Percentiles rank a stretch among this genome's conserved stretches.
Conservation (phyloP, 352 stramenopile genomes). For the Plasmopara muralis region DNA sequence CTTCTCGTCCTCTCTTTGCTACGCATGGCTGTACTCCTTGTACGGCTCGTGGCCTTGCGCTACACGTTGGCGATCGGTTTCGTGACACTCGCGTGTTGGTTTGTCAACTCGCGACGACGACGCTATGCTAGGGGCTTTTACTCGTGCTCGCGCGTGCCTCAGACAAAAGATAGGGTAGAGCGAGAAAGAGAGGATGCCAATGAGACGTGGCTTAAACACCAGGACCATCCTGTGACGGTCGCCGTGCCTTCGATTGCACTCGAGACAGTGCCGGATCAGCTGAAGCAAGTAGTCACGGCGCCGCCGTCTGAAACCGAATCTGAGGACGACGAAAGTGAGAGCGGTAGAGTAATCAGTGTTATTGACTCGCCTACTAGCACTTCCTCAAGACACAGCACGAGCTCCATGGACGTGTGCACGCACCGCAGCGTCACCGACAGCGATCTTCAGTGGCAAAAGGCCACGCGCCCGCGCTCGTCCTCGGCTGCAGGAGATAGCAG, state of each 20-base stretch:
- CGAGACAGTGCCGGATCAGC: conserved; percentile 8
- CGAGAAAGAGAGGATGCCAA: conserved; percentile 2
- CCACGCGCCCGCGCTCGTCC: conserved; percentile 20
- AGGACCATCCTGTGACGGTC: not conserved
- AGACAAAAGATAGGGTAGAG: not conserved
- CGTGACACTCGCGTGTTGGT: conserved; percentile 14
- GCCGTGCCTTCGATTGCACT: conserved; percentile 6
- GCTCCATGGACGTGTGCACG: conserved; percentile 15
- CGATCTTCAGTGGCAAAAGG: conserved; percentile 10
- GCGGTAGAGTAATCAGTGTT: not conserved
- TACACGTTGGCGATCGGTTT: conserved; percentile 15
- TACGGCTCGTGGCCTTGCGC: conserved; percentile 21
- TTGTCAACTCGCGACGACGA: conserved; percentile 22
- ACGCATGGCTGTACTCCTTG: conserved; percentile 14
- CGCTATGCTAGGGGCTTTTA: conserved; percentile 26
- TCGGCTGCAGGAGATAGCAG: conserved; percentile 13
- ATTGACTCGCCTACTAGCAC: conserved; percentile 3
- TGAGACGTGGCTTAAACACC: conserved; percentile 1
- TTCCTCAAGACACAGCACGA: conserved; percentile 10
- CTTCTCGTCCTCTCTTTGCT: conserved; percentile 12
- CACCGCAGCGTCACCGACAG: conserved; percentile 7
- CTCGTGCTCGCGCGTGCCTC: conserved; percentile 20
- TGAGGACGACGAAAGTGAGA: conserved; percentile 43
- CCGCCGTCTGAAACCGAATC: conserved; percentile 48
- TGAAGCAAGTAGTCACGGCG: conserved; percentile 16